Evolutionary conservation across 116 monocot species (phyloP).

Genomic region (Zostera marina): DNA sequence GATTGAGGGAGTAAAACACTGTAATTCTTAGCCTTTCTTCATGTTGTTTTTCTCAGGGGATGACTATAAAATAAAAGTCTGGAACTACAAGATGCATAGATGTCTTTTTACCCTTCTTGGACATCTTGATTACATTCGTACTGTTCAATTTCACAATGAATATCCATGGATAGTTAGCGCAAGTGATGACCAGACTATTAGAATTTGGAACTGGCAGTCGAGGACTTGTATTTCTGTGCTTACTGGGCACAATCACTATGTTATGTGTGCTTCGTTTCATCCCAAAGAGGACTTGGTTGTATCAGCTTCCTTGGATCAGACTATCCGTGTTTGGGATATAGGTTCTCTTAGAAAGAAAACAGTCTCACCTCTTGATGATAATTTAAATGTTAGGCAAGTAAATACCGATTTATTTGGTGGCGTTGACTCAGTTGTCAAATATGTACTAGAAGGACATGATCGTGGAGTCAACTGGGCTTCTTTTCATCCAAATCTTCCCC

Average conservation of each 20-base stretch:
- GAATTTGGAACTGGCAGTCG: slow-evolving; percentile 97
- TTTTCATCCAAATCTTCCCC: slow-evolving; percentile 72
- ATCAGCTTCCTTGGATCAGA: slow-evolving; percentile 89
- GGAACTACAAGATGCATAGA: slow-evolving; percentile 85
- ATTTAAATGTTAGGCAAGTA: slow-evolving; percentile 64
- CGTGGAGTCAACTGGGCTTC: slow-evolving; percentile 91
- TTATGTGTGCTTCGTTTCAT: slow-evolving; percentile 96
- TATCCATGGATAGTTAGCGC: slow-evolving; percentile 88
- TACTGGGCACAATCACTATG: slow-evolving; percentile 90
- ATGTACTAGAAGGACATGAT: slow-evolving; percentile 93
- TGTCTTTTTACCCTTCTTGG: slow-evolving; percentile 84
- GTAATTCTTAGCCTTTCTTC: neutral
- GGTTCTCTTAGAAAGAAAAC: slow-evolving; percentile 75
- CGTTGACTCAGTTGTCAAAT: slow-evolving; percentile 89
- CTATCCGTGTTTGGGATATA: slow-evolving; percentile 92
- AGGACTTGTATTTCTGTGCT: slow-evolving; percentile 72
- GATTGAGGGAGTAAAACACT: neutral
- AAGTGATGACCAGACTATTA: slow-evolving; percentile 87
- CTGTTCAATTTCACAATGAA: slow-evolving; percentile 87
- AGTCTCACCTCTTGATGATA: slow-evolving; percentile 71
- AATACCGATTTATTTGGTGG: slow-evolving; percentile 91
- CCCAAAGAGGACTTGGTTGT: slow-evolving; percentile 87
- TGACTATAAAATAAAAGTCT: slow-evolving; percentile 95
- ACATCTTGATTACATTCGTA: slow-evolving; percentile 89
- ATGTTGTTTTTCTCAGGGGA: slow-evolving; percentile 42